Evolutionary conservation across 1,139 yeast species (phyloP).

Genomic region (Ogataea hybrid): DNA sequence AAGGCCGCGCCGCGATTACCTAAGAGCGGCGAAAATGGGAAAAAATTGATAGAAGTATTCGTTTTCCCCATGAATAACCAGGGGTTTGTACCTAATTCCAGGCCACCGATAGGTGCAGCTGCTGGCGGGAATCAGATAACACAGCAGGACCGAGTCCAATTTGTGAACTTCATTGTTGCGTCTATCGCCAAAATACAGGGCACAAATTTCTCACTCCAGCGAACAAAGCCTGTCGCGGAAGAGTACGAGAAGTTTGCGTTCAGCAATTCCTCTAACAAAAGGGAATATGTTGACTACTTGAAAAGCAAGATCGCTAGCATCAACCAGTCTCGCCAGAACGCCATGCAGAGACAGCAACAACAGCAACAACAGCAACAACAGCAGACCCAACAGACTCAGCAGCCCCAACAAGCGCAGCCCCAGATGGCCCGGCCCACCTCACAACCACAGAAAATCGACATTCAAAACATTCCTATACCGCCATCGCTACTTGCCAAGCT

Average conservation of each 20-base stretch:
- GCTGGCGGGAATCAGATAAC: slow-evolving; percentile 17
- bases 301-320: slow-evolving; percentile 30
- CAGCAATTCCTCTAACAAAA: slow-evolving; percentile 27
- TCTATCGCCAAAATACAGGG: slow-evolving; percentile 34
- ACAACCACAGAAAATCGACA: slow-evolving; percentile 32
- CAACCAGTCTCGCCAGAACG: slow-evolving; percentile 28
- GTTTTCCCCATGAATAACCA: slow-evolving; percentile 10
- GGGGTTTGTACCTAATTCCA: slow-evolving; percentile 8
- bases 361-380: slow-evolving; percentile 18
- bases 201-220: slow-evolving; percentile 25
- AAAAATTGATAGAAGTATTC: slow-evolving; percentile 7
- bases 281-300: slow-evolving; percentile 31
- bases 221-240: slow-evolving; percentile 32
- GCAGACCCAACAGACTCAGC: slow-evolving; percentile 15
- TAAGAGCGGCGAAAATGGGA: slow-evolving; percentile 4
- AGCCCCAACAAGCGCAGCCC: slow-evolving; percentile 14
- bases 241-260: slow-evolving; percentile 34
- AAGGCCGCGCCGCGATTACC: slow-evolving; percentile 1
- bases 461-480: slow-evolving; percentile 70
- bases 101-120: slow-evolving; percentile 4
- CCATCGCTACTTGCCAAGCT: slow-evolving; percentile 65
- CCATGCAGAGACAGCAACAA: slow-evolving; percentile 25
- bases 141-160: slow-evolving; percentile 30
- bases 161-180: slow-evolving; percentile 29
- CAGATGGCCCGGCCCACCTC: slow-evolving; percentile 22